Evolutionary conservation across 495 filamentous ascomycete genomes (phyloP), one percentile per base, ranked within the genome.

Genomic region (Cairneyella variabilis): DNA sequence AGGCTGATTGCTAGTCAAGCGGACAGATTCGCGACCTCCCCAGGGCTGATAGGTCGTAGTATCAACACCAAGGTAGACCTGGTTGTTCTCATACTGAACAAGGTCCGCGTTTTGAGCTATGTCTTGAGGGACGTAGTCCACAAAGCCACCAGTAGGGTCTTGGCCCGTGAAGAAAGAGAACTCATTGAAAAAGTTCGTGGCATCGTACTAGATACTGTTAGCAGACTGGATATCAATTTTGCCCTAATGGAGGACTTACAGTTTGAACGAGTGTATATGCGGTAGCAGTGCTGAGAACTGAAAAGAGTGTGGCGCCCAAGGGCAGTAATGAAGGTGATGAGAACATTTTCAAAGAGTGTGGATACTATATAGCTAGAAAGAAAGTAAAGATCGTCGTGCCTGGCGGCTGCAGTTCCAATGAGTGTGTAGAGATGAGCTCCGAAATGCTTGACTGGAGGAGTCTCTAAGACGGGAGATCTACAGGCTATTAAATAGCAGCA

Each of bases 21-120:
- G 78, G 9, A 89, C 76, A 46, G 81, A 84, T 10, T 81, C 71
- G 5, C 86, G 79, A 11, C 85, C 85, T 28, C 45, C 44, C 51
- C 11, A 48, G 60, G 27, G 69, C 57, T 21, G 45, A 63, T 56
- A 54, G 63, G 58, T 61, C 62, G 27, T 61, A 60, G 41, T 70
- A 64, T 74, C 73, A 23, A 72, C 75, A 26, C 76, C 68, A 16
- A 69, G 66, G 23, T 76, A 74, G 17, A 68, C 62, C 48, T 65
- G 75, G 44, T 71, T 70, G 41, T 68, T 66, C 9, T 58, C 53
- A 45, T 76, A 62, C 59, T 76, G 69, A 49, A 79, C 62, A 56
- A 83, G 84, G 52, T 78, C 77, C 20, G 84, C 86, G n/a, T 72
- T 79, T 22, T 54, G 47, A 26, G 78, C 71, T 58, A 82, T 74